A percentile compares a stretch with the other conserved stretches of the same genome.
Evolutionary conservation across 371 early-diverging fungal species (phyloP).

Genomic region (Mortierella sp.): DNA sequence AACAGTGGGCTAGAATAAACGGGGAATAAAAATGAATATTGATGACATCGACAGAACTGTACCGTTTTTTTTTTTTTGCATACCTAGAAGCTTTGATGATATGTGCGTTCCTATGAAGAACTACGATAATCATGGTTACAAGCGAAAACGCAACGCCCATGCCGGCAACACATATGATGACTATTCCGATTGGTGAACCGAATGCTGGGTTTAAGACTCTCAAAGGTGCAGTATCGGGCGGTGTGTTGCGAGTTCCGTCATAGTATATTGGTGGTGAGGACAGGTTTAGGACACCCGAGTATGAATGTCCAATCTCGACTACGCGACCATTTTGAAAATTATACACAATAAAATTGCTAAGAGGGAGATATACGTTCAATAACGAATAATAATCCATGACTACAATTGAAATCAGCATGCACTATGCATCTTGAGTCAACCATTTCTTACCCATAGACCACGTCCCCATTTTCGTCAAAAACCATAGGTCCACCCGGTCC

Average conservation of each 20-base stretch:
- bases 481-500: conserved; percentile 71
- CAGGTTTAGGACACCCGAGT: conserved; percentile 61
- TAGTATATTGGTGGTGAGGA: conserved; percentile 63
- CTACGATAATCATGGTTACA: conserved; percentile 60
- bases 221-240: conserved; percentile 68
- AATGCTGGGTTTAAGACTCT: conserved; percentile 62
- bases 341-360: conserved; percentile 65
- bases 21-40: background rate
- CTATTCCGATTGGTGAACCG: conserved; percentile 59
- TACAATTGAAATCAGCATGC: background rate
- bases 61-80: background rate
- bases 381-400: too few relatives aligned
- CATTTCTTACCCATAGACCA: conserved; percentile 44
- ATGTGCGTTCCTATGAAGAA: conserved; percentile 62
- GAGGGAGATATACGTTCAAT: background rate
- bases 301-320: conserved; percentile 61
- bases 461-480: conserved; percentile 66
- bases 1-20: conserved; percentile 59
- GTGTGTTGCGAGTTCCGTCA: conserved; percentile 66
- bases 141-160: conserved; percentile 60
- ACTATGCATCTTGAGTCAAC: background rate
- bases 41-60: background rate
- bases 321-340: conserved; percentile 63
- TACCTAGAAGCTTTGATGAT: conserved; percentile 68
- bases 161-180: conserved; percentile 57